Conservation (phyloP, 257 asterid genomes). For the Anisodus tanguticus region DNA sequence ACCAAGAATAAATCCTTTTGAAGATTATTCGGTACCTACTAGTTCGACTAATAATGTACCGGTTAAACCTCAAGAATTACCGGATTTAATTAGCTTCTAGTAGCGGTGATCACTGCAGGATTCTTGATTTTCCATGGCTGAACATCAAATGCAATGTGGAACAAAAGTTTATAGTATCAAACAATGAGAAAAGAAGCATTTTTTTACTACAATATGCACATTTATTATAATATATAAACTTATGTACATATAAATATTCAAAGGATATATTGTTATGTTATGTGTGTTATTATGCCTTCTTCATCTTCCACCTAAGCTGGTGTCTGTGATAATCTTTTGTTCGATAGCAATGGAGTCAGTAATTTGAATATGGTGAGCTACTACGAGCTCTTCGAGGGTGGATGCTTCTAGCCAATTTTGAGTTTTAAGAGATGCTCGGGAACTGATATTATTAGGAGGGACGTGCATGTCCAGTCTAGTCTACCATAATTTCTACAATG, state of each 20-base stretch:
- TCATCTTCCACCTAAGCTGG: too few relatives aligned
- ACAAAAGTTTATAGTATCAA: not conserved
- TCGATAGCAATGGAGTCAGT: too few relatives aligned
- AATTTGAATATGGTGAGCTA: too few relatives aligned
- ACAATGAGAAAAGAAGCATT: not conserved
- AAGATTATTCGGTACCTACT: constrained; percentile 18
- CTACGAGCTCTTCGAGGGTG: not conserved
- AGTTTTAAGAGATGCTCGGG: not conserved
- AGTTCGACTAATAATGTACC: not conserved
- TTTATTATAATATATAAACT: not conserved
- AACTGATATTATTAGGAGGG: not conserved
- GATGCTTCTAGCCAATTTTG: not conserved
- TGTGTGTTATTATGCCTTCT: not conserved
- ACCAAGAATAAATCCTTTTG: constrained; percentile 30
- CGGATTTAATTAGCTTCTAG: constrained; percentile 48
- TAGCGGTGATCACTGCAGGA: not conserved
- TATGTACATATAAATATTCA: not conserved
- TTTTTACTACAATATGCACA: not conserved
- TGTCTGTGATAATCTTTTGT: too few relatives aligned
- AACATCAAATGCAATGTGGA: not conserved
- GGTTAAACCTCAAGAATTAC: constrained; percentile 35
- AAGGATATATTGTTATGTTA: not conserved
- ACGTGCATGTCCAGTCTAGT: not conserved
- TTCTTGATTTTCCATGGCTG: not conserved
- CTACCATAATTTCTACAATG: not conserved